Base-by-base conservation (phyloP, 768 basidiomycete species). In the Tricholoma hemisulphureum region DNA sequence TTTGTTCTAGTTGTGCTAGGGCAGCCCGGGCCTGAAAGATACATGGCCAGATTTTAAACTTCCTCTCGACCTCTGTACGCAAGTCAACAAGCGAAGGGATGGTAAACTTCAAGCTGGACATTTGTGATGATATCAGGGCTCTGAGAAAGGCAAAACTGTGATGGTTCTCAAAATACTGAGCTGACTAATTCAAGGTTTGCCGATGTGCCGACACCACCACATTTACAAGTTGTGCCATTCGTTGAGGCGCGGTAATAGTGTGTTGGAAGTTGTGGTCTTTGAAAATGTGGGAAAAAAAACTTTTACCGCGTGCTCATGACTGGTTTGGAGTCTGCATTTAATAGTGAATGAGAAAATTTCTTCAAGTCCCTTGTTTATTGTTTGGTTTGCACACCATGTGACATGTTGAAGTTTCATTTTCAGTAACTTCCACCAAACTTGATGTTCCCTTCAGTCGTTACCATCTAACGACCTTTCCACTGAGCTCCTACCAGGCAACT, bases 11-110 rank as follows among this genome's bases (percentile, higher is more conserved):
- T 14, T 64, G 43, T 20, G 60, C 62, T 16, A 29, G n/a, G 2
- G 58, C 55, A 34, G 55, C 50, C 53, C 55, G 10, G 21, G 58
- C 23, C 37, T 67, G 66, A 49, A 49, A 63, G 13, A 23, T 58
- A 34, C 66, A 67, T 14, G 63, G 56, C 6, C 58, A 52, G 20
- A 62, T 60, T n/a, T 54, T 50, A 46, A 67, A 67, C 2, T 45
- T 53, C 21, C 56, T 34, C 10, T 61, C 45, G 16, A 59, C 52
- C 34, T 23, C 34, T 21, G 49, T 39, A 20, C 60, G 48, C 18
- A 65, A 51, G 18, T 50, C 45, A 20, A 41, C 26, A 9, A 48
- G 28, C 31, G 58, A 32, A 18, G 58, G 58, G 23, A 59, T 11
- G 14, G 32, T 53, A 32, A 23, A 35, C 26, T 53, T 37, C 23